Conservation (phyloP, 1,139 yeast genomes). For the Casaregolazyma suthepensis region DNA sequence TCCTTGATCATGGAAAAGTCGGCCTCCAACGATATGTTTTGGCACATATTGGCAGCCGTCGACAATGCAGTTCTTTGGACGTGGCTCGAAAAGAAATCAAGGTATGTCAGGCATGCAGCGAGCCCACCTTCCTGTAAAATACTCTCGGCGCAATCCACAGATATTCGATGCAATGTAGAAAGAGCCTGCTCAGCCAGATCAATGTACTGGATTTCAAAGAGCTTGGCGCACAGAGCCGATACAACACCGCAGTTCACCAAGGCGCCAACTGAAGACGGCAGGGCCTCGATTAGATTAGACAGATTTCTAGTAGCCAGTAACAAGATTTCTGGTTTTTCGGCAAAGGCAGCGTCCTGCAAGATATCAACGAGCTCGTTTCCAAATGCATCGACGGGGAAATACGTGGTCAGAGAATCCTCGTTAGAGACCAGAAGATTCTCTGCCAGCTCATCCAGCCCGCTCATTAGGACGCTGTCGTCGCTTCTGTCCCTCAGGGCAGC, state of each 20-base stretch:
- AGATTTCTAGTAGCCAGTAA: constrained; percentile 81
- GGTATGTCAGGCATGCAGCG: constrained; percentile 59
- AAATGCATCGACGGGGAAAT: constrained; percentile 55
- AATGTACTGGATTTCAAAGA: constrained; percentile 72
- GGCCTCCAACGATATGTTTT: constrained; percentile 38
- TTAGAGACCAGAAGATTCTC: constrained; percentile 33
- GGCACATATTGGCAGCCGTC: constrained; percentile 73
- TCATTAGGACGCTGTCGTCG: constrained; percentile 42
- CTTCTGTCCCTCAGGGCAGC: constrained; percentile 30
- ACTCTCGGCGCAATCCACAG: constrained; percentile 32
- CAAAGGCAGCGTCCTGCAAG: constrained; percentile 51
- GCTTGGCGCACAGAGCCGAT: constrained; percentile 57
- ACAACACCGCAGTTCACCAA: constrained; percentile 66
- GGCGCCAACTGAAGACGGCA: constrained; percentile 57
- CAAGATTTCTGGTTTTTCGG: constrained; percentile 70
- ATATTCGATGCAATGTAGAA: constrained; percentile 41
- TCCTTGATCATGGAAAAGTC: constrained; percentile 45
- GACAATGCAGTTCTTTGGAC: constrained; percentile 79
- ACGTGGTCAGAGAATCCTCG: constrained; percentile 30
- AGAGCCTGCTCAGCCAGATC: constrained; percentile 92
- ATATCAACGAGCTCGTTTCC: constrained; percentile 53
- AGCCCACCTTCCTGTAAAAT: constrained; percentile 51
- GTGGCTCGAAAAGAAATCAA: constrained; percentile 85
- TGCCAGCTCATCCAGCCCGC: constrained; percentile 35
- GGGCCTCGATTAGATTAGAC: constrained; percentile 73